These are phyloP conservation scores for Cutaneotrichosporon sp. DNA, from an alignment of 1,284 basidiomycete genomes.

Conservation along the genomic window DNA sequence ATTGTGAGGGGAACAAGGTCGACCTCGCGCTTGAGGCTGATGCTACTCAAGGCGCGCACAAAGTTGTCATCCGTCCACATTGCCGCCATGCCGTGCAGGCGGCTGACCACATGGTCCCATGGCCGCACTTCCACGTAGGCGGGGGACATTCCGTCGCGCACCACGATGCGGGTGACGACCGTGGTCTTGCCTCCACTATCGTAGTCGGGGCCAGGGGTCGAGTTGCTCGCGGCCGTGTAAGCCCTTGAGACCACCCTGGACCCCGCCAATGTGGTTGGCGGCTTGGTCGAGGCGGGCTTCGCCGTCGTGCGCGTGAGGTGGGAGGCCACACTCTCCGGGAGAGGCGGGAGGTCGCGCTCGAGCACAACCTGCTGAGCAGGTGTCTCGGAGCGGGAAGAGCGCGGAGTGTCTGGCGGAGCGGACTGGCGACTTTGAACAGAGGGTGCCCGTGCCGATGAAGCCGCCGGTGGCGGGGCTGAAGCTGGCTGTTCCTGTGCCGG, in stretches of 20 bases:
- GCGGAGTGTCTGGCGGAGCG: not conserved
- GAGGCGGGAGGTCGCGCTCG: not conserved
- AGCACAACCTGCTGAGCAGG: not conserved
- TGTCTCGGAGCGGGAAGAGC: not conserved
- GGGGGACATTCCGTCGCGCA: not conserved
- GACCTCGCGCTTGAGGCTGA: constrained; percentile 69
- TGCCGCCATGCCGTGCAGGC: constrained; percentile 80
- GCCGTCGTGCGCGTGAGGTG: not conserved
- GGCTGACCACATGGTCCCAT: constrained; percentile 82
- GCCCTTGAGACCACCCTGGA: not conserved
- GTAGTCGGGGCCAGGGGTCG: not conserved
- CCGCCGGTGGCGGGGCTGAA: not conserved
- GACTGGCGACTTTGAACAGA: not conserved
- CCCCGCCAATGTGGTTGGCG: not conserved
- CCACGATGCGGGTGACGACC: not conserved
- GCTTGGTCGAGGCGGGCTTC: not conserved
- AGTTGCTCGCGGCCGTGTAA: not conserved
- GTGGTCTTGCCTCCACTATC: not conserved
- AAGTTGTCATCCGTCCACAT: constrained; percentile 81
- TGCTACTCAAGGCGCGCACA: constrained; percentile 73
- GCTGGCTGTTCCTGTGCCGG: not conserved
- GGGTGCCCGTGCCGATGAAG: not conserved
- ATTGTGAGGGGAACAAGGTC: constrained; percentile 84
- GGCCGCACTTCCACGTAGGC: constrained; percentile 47
- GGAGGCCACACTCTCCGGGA: not conserved